These are phyloP conservation scores for Penicillium simplicissimum DNA, from an alignment of 495 filamentous ascomycete genomes.

Conservation along the genomic window DNA sequence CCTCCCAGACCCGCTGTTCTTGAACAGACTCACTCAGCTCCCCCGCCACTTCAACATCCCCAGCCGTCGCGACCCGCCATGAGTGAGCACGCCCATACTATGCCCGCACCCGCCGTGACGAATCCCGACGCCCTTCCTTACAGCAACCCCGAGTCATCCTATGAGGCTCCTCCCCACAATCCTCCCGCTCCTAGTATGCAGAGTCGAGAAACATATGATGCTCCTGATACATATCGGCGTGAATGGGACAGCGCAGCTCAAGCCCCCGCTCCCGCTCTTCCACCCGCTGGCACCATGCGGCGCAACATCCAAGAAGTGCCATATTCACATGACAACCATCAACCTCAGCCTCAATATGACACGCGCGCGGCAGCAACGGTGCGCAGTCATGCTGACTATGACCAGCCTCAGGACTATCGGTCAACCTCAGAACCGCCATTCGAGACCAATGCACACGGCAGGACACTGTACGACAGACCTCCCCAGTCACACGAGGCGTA, in stretches of 20 bases:
- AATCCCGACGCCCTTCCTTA: slow-evolving; percentile 23
- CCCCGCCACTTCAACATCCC: slow-evolving; percentile 24
- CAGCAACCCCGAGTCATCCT: slow-evolving; percentile 29
- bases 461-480: slow-evolving; percentile 19
- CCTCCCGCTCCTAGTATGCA: slow-evolving; percentile 22
- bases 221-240: slow-evolving; percentile 30
- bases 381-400: slow-evolving; percentile 34
- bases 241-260: slow-evolving; percentile 31
- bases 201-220: slow-evolving; percentile 30
- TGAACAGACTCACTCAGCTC: slow-evolving; percentile 32
- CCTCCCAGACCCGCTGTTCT: slow-evolving; percentile 27
- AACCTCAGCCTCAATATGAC: slow-evolving; percentile 24
- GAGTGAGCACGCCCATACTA: slow-evolving; percentile 26
- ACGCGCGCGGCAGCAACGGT: slow-evolving; percentile 23
- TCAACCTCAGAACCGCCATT: slow-evolving; percentile 25
- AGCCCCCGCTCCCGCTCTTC: slow-evolving; percentile 17
- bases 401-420: slow-evolving; percentile 30
- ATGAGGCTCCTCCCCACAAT: slow-evolving; percentile 27
- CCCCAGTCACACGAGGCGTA: slow-evolving; percentile 19
- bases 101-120: slow-evolving; percentile 14
- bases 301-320: slow-evolving; percentile 27
- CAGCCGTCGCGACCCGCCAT: slow-evolving; percentile 27
- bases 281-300: slow-evolving; percentile 16
- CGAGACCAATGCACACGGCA: slow-evolving; percentile 18
- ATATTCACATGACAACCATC: slow-evolving; percentile 23